phyloP scores from a whole-genome alignment of 1,139 yeast species.

The Saccharomyces hybrid region DNA sequence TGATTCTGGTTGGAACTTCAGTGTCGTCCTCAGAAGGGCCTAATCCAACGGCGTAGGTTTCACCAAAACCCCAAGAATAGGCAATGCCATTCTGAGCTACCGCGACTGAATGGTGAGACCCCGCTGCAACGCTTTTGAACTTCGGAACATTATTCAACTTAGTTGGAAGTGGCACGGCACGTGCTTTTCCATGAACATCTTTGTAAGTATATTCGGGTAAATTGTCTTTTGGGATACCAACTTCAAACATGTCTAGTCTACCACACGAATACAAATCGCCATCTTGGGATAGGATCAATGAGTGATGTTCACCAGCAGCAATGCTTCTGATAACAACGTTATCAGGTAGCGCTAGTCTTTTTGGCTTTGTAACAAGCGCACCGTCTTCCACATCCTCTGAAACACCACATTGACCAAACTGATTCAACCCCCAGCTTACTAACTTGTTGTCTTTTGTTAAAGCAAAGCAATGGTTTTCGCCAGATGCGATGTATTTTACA shows the following conservation, averaged over 20 bases:
- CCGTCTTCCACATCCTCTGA: slow-evolving; percentile 69
- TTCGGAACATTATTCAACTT: slow-evolving; percentile 47
- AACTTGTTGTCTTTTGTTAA: slow-evolving; percentile 65
- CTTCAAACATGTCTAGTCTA: slow-evolving; percentile 85
- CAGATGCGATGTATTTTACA: slow-evolving; percentile 76
- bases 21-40: slow-evolving; percentile 90
- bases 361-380: slow-evolving; percentile 70
- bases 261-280: slow-evolving; percentile 86
- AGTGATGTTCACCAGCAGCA: slow-evolving; percentile 93
- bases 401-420: slow-evolving; percentile 92
- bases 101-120: slow-evolving; percentile 90
- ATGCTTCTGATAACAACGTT: slow-evolving; percentile 51
- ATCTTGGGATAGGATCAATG: slow-evolving; percentile 59
- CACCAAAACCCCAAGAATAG: slow-evolving; percentile 97
- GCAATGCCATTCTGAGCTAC: slow-evolving; percentile 76
- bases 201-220: slow-evolving; percentile 62
- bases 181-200: slow-evolving; percentile 72
- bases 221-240: slow-evolving; percentile 65
- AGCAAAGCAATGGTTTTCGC: slow-evolving; percentile 95
- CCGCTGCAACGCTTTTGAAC: slow-evolving; percentile 63
- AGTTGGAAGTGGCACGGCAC: slow-evolving; percentile 87
- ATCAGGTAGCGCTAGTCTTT: slow-evolving; percentile 45
- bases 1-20: slow-evolving; percentile 76
- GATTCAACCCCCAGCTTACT: slow-evolving; percentile 90
- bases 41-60: slow-evolving; percentile 90